Conservation (phyloP, 2,329 filamentous ascomycete genomes). For the Aphanocladium album region DNA sequence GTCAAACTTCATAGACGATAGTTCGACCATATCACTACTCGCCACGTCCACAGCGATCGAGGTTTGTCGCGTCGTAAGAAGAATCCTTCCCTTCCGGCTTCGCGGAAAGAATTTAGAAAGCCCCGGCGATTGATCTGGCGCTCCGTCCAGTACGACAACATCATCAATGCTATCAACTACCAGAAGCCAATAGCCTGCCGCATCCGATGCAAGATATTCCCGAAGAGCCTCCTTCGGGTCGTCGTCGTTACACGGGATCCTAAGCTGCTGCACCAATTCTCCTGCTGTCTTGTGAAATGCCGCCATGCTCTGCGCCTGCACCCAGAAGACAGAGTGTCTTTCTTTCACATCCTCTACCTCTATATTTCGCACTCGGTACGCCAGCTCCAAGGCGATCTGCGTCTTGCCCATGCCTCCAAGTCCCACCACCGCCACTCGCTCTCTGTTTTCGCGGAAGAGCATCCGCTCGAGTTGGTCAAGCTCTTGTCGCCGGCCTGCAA, state of each 20-base stretch:
- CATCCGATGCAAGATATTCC: slow-evolving; percentile 23
- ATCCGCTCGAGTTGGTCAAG: slow-evolving; percentile 11
- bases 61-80: slow-evolving; percentile 33
- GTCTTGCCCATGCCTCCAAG: slow-evolving; percentile 37
- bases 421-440: slow-evolving; percentile 24
- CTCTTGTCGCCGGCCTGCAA: slow-evolving; percentile 1
- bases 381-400: slow-evolving; percentile 33
- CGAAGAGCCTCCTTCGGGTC: slow-evolving; percentile 60
- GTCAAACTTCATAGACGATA: slow-evolving; percentile 17
- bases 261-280: slow-evolving; percentile 28
- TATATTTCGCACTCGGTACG: slow-evolving; percentile 32
- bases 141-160: slow-evolving; percentile 21
- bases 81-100: slow-evolving; percentile 25
- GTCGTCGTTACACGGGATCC: slow-evolving; percentile 37
- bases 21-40: slow-evolving; percentile 13
- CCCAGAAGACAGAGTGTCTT: slow-evolving; percentile 35
- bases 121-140: slow-evolving; percentile 14
- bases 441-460: slow-evolving; percentile 21
- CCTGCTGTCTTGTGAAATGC: slow-evolving; percentile 35
- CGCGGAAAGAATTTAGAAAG: slow-evolving; percentile 23
- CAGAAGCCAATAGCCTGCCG: slow-evolving; percentile 30
- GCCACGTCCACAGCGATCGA: slow-evolving; percentile 25
- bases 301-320: slow-evolving; percentile 31
- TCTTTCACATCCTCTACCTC: slow-evolving; percentile 24
- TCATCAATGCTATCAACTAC: slow-evolving; percentile 38